A percentile compares a stretch with the other conserved stretches of the same genome.
Conservation (phyloP, 2,329 filamentous ascomycete species). For the Zymoseptoria tritici region DNA sequence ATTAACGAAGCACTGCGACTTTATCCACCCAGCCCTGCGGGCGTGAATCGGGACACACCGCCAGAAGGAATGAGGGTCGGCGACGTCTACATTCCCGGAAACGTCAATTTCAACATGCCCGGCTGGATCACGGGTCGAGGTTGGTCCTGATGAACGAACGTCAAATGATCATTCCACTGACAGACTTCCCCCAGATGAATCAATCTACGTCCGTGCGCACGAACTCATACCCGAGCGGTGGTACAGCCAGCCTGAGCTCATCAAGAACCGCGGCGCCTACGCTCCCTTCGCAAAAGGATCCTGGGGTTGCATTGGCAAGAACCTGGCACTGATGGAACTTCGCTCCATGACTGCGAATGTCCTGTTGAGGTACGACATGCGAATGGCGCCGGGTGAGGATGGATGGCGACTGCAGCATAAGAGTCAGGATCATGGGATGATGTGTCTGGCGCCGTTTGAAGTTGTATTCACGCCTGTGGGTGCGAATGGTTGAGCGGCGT, state of each 20-base stretch:
- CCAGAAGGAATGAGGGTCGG: constrained; percentile 28
- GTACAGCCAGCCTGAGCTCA: constrained; percentile 28
- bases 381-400: constrained; percentile 31
- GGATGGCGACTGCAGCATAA: constrained; percentile 24
- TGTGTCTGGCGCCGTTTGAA: constrained; percentile 16
- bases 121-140: constrained; percentile 17
- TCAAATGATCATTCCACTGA: no score
- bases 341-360: constrained; percentile 29
- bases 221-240: constrained; percentile 33
- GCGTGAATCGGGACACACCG: constrained; percentile 29
- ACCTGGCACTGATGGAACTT: constrained; percentile 32
- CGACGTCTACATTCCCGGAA: constrained; percentile 29
- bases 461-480: constrained; percentile 12
- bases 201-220: constrained; percentile 22
- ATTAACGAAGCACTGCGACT: constrained; percentile 35
- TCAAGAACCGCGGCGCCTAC: constrained; percentile 30
- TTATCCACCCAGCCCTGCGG: constrained; percentile 28
- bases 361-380: constrained; percentile 30
- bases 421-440: constrained; percentile 30
- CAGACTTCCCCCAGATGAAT: constrained; percentile 12
- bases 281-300: constrained; percentile 30
- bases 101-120: constrained; percentile 12
- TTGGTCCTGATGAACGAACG: constrained; percentile 1
- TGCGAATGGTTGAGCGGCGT: neutral
- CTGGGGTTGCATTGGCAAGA: constrained; percentile 33